Evolutionary conservation across 805 yeast genomes (phyloP), one percentile per base, ranked within the genome.

Genomic region (Ogataea sp.): DNA sequence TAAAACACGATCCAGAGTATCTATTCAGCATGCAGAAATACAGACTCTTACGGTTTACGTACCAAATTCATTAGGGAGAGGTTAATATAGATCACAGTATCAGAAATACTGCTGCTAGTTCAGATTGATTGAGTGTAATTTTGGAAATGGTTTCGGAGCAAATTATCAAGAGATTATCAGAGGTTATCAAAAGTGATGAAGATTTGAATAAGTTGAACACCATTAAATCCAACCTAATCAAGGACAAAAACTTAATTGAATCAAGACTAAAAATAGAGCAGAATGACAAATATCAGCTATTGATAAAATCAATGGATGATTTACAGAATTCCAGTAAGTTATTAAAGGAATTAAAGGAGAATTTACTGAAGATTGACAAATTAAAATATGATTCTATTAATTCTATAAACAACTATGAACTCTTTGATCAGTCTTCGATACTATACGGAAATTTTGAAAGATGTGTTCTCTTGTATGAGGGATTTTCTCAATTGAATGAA

Each of bases 211-310:
- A 73, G 41, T 68, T 82, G 6, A 59, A 65, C 10, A 59, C 65
- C 8, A 58, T 83, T 23, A 72, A 71, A 40, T 75, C 70, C 39
- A 82, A 77, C 42, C 59, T 83, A 36, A 43, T 56, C 6, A 80
- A 79, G 46, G 96, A 90, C 52, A 85, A 84, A 55, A 70, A 81
- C 0, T 71, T 83, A 3, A 65, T 87, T 11, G 96, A 86, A 49
- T 67, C 80, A 36, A 90, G 87, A 53, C 65, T 90, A 46, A 77
- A 75, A 50, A 62, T 82, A 31, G 83, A 81, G 37, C 75, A 86
- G n/a, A 77, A 74, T 52, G 70, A 70, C 30, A 86, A 79, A 47
- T 72, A 76, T 41, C 78, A 75, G 34, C 61, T 73, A 8, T 71
- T 83, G 2, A 60, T 75, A 46, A 63, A 66, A 1, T 66, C 68